A percentile compares a stretch with the other conserved stretches of the same genome.
Conservation (phyloP, 2,329 filamentous ascomycete species). For the Colletotrichum chrysophilum region DNA sequence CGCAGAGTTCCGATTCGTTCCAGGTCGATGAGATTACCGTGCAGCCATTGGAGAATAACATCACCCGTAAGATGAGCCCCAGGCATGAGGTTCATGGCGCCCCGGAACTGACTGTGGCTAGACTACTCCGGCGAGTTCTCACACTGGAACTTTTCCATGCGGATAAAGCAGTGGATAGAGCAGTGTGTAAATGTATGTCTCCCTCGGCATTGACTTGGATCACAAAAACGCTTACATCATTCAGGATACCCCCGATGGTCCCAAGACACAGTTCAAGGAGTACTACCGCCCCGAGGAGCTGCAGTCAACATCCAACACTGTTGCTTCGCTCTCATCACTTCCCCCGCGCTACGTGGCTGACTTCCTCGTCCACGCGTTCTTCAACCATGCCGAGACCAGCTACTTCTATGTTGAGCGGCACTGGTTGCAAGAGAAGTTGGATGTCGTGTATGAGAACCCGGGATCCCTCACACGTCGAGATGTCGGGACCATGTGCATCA, state of each 20-base stretch:
- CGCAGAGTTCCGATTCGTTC: constrained; percentile 11
- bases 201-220: neutral
- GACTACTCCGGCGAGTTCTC: constrained; percentile 59
- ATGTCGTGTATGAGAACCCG: constrained; percentile 44
- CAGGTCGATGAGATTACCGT: constrained; percentile 35
- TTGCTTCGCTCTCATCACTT: constrained; percentile 42
- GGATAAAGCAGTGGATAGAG: constrained; percentile 55
- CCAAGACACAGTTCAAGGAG: constrained; percentile 36
- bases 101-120: constrained; percentile 24
- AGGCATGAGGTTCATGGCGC: neutral
- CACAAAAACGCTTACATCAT: neutral
- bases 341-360: constrained; percentile 52
- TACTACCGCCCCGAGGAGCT: constrained; percentile 53
- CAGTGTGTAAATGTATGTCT: constrained; percentile 37
- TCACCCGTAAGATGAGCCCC: constrained; percentile 37
- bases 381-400: constrained; percentile 52
- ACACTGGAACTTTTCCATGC: constrained; percentile 59
- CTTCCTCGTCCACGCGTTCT: constrained; percentile 52
- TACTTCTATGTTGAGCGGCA: constrained; percentile 52
- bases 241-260: constrained; percentile 13
- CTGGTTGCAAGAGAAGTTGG: constrained; percentile 47
- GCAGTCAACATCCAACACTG: constrained; percentile 42
- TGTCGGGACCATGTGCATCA: constrained; percentile 47
- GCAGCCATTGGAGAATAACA: constrained; percentile 44
- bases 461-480: constrained; percentile 42